A percentile compares a stretch with the other conserved stretches of the same genome.
These are phyloP conservation scores for Parafenestella ontariensis DNA, from an alignment of 2,329 filamentous ascomycete species.

Conservation along the genomic window DNA sequence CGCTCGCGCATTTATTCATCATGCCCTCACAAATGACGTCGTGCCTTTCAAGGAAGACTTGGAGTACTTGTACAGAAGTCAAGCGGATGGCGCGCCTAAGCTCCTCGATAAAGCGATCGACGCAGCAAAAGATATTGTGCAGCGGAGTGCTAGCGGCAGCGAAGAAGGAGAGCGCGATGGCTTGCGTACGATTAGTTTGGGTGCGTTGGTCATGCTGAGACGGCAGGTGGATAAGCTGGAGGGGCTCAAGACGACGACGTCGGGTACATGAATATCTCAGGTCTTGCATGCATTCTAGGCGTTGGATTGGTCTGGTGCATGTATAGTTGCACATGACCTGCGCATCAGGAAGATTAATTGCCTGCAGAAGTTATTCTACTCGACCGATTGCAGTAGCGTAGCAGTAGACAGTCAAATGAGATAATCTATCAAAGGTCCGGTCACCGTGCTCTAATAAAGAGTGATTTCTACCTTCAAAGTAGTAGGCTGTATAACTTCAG, in stretches of 20 bases:
- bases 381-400: no score
- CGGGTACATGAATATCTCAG: not conserved
- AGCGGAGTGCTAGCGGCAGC: slow-evolving; percentile 42
- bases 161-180: slow-evolving; percentile 50
- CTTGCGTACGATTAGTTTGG: slow-evolving; percentile 55
- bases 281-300: no score
- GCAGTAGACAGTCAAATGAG: no score
- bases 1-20: slow-evolving; percentile 59
- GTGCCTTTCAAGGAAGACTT: slow-evolving; percentile 61
- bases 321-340: no score
- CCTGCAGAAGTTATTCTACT: no score
- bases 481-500: no score
- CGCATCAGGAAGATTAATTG: no score
- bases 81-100: slow-evolving; percentile 42
- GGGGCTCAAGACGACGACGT: slow-evolving; percentile 11
- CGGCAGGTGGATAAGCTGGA: slow-evolving; percentile 50
- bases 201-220: slow-evolving; percentile 54
- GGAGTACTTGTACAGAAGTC: slow-evolving; percentile 58
- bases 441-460: no score
- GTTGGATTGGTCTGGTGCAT: no score
- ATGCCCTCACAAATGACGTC: slow-evolving; percentile 53
- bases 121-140: slow-evolving; percentile 52
- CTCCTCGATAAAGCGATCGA: slow-evolving; percentile 55
- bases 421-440: no score
- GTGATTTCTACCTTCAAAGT: no score